These are phyloP conservation scores for Dactylellina cionopaga DNA, from an alignment of 2,329 filamentous ascomycete species.

Conservation along the genomic window DNA sequence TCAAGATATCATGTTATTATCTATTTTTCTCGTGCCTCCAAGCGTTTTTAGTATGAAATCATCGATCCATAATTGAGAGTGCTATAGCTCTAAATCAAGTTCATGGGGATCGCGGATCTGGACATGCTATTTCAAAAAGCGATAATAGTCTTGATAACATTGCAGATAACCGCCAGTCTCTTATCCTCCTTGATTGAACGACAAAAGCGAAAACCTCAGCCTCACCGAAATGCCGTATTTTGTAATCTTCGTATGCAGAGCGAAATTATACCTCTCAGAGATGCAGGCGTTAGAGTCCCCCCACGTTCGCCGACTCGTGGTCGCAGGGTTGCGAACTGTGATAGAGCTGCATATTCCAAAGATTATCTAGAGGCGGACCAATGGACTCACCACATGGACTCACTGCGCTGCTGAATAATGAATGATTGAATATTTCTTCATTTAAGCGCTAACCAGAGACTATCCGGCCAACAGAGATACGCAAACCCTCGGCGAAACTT, in stretches of 20 bases:
- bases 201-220: constrained; percentile 22
- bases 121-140: background rate
- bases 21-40: too few relatives aligned
- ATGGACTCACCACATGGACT: too few relatives aligned
- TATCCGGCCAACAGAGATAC: too few relatives aligned
- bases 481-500: too few relatives aligned
- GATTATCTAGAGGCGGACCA: too few relatives aligned
- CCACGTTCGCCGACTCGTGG: background rate
- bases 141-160: constrained; percentile 28
- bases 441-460: too few relatives aligned
- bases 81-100: constrained; percentile 1
- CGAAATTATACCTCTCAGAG: constrained; percentile 13
- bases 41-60: too few relatives aligned
- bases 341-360: background rate
- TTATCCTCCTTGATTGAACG: background rate
- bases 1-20: too few relatives aligned
- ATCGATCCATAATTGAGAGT: background rate
- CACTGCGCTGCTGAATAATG: too few relatives aligned
- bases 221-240: constrained; percentile 8
- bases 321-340: background rate
- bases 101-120: background rate
- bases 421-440: too few relatives aligned
- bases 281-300: constrained; percentile 1
- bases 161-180: constrained; percentile 27
- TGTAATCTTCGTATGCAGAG: background rate